Percentiles rank a stretch among this genome's conserved stretches.
Evolutionary conservation across 768 basidiomycete species (phyloP).

Genomic region (Tylopilus rubrobrunneus): DNA sequence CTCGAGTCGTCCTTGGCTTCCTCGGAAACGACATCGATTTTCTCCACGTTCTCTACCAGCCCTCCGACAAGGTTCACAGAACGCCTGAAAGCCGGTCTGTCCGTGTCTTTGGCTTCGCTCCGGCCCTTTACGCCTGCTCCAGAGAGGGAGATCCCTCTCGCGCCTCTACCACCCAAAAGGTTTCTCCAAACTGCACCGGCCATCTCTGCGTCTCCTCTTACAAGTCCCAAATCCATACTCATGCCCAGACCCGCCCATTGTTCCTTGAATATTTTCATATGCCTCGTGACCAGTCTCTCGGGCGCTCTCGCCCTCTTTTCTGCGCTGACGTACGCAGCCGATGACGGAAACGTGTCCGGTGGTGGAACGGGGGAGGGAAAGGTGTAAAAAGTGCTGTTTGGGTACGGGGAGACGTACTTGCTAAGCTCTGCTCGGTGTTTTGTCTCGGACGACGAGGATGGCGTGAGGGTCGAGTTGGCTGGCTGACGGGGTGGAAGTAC

Average conservation of each 20-base stretch:
- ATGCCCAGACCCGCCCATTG: slow-evolving; percentile 85
- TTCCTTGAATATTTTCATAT: slow-evolving; percentile 90
- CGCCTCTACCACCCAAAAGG: slow-evolving; percentile 80
- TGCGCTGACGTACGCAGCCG: slow-evolving; percentile 26
- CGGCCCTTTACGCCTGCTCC: slow-evolving; percentile 1
- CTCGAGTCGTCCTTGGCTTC: slow-evolving; percentile 62
- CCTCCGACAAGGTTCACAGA: slow-evolving; percentile 71
- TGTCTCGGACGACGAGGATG: not conserved
- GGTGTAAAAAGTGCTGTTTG: slow-evolving; percentile 24
- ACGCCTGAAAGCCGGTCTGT: slow-evolving; percentile 43
- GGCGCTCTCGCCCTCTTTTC: slow-evolving; percentile 50
- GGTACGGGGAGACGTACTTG: slow-evolving; percentile 22
- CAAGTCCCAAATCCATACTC: slow-evolving; percentile 74
- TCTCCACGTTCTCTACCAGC: slow-evolving; percentile 54
- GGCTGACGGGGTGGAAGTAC: slow-evolving; percentile 23
- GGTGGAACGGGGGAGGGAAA: slow-evolving; percentile 24
- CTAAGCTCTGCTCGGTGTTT: slow-evolving; percentile 22
- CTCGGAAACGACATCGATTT: slow-evolving; percentile 55
- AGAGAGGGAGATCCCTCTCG: slow-evolving; percentile 55
- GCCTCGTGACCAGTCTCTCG: slow-evolving; percentile 74
- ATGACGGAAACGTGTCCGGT: slow-evolving; percentile 25
- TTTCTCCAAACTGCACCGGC: slow-evolving; percentile 91
- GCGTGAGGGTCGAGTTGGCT: slow-evolving; percentile 10
- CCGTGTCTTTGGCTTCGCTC: slow-evolving; percentile 3
- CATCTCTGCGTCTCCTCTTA: slow-evolving; percentile 75